These are phyloP conservation scores for Darksidea phi DNA, from an alignment of 495 filamentous ascomycete genomes.

Conservation along the genomic window DNA sequence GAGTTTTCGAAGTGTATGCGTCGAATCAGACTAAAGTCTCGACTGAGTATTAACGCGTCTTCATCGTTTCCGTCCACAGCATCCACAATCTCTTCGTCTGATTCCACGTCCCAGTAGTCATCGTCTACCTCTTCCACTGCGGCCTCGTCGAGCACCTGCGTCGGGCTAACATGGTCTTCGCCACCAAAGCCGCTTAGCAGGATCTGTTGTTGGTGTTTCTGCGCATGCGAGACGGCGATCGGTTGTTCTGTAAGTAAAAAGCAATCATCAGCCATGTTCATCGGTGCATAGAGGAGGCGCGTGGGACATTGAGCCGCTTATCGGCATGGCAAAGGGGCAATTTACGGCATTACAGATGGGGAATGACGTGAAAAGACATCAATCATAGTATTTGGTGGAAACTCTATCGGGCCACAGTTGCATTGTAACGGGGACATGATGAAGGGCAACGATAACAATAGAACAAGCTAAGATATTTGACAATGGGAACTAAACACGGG, in stretches of 20 bases:
- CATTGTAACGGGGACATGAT: conserved; percentile 30
- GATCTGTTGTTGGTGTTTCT: conserved; percentile 11
- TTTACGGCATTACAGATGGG: conserved; percentile 8
- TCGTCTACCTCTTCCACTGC: conserved; percentile 55
- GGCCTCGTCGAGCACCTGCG: conserved; percentile 39
- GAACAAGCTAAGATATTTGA: conserved; percentile 24
- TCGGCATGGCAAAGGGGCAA: background rate
- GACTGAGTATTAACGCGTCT: conserved; percentile 33
- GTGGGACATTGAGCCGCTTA: background rate
- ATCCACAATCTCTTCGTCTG: conserved; percentile 63
- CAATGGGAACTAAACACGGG: conserved; percentile 32
- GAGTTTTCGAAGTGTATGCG: conserved; percentile 50
- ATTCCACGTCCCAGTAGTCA: conserved; percentile 62
- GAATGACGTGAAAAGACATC: background rate
- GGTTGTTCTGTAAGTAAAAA: conserved; percentile 32
- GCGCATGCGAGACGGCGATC: conserved; percentile 9
- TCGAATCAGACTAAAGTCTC: conserved; percentile 49
- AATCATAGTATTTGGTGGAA: conserved; percentile 8
- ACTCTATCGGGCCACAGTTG: conserved; percentile 30
- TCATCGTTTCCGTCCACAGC: conserved; percentile 51
- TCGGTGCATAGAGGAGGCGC: conserved; percentile 3
- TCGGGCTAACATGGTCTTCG: conserved; percentile 39
- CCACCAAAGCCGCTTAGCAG: conserved; percentile 23
- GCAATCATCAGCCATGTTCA: conserved; percentile 28
- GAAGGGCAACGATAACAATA: conserved; percentile 13